Evolutionary conservation across 2,329 filamentous ascomycete genomes (phyloP), one percentile per base, ranked within the genome.

Genomic region (Mariannaea elegans): DNA sequence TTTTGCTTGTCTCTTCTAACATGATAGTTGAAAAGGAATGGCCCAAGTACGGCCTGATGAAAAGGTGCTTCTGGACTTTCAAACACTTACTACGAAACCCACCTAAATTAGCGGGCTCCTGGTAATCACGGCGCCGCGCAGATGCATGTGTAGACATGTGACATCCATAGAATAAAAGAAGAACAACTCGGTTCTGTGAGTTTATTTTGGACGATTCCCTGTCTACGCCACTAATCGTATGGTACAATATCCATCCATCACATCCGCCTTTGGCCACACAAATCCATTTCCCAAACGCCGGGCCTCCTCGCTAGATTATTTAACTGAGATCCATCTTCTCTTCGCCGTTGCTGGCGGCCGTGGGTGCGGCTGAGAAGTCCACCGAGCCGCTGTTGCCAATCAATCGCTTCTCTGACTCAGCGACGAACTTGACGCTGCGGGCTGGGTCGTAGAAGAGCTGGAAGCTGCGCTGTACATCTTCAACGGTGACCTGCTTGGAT

Each of bases 391-490:
- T 87, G 63, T 97, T 90, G 63, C 93, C 92, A 75, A 99, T 97
- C 65, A 99, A 88, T 38, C 94, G 87, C 82, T 94, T 94, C 81
- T 98, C 95, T 61, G 90, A 97, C 65, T 97, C 91, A 58, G 85
- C 80, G 42, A 99, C 93, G 71, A 98, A 97, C 78, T 92, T 92
- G 70, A 96, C 91, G 76, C 94, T 97, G 69, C 95, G 86, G 47
- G 82, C 82, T 1, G 94, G 90, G 75, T 99, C 95, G 78, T 94
- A 97, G 80, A 99, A 99, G 47, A 99, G 86, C 73, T 90, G 85
- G 83, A 94, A 99, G 79, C 93, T 97, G 68, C 94, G 88, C 81
- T 97, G 91, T 12, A 99, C 94, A 73, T 99, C 95, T 56, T 92
- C 88, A 58, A 97, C 85, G 57, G 85, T 87, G 46, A 99, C 92